Base-by-base conservation (phyloP, 441 rosid genomes). In the Populus tomentosa region DNA sequence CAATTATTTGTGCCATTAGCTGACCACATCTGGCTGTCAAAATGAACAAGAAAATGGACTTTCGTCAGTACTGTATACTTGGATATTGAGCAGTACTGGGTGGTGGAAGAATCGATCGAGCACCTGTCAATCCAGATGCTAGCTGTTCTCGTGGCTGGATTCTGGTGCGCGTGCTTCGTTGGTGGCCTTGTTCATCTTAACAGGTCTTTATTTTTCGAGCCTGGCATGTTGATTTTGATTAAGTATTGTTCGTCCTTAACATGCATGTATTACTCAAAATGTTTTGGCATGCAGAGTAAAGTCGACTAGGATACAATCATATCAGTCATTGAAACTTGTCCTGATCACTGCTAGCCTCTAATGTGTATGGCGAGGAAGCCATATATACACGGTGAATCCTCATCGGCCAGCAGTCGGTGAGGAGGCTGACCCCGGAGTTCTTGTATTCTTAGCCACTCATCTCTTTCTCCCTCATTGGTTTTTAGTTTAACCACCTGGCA, bases 341-440 rank as follows among this genome's bases (percentile, higher is more conserved):
- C 21, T 87, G 79, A 56, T 77, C 16, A 72, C 86, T 38, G 90
- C 84, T 13, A 84, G 70, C 81, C 77, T 88, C 33, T 90, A 88
- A 64, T 84, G 89, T 78, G 28, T 86, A 42, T 90, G 94, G 94
- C 87, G 94, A 81, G 88, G 82, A 4, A 87, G 88, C 83, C 92
- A 89, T 81, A 86, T 87, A 81, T 88, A 86, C 77, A 82, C 84
- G 90, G 84, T 84, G 32, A 76, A 79, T 76, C 90, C 91, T 78
- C 89, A 86, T 28, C 83, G 84, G 76, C 84, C 94, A 13, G 90
- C 92, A n/a, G 89, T 87, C 20, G 94, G 92, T 2, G 92, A 90
- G 83, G 92, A 89, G 85, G 92, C 95, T 67, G 92, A 91, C 83
- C 92, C 89, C 32, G 91, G 95, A 67, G 87, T 91, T 64, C 79